Conservation (phyloP, 2,329 filamentous ascomycete species). For the Talaromyces sp. region DNA sequence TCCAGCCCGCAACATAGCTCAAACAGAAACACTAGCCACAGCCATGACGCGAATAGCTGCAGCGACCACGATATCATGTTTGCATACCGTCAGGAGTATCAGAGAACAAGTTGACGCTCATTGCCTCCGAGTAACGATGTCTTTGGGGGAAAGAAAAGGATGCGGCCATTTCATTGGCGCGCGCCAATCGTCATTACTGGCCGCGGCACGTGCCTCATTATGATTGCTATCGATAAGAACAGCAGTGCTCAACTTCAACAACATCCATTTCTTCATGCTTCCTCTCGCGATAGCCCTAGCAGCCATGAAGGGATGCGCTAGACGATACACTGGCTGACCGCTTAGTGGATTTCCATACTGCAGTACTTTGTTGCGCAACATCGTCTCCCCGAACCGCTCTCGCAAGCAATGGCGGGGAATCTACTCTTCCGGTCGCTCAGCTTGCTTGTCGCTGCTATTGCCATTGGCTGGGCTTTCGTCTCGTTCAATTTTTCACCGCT, state of each 20-base stretch:
- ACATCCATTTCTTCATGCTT: neutral
- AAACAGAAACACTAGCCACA: neutral
- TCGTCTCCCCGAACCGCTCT: neutral
- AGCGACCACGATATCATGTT: neutral
- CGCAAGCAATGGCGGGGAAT: neutral
- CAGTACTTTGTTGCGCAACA: neutral
- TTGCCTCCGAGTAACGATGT: neutral
- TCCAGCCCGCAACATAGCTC: neutral
- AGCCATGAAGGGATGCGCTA: neutral
- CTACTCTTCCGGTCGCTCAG: slow-evolving; percentile 1
- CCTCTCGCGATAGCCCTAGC: neutral
- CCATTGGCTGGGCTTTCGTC: neutral
- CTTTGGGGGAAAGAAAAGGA: neutral
- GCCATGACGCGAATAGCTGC: neutral
- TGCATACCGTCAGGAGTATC: neutral
- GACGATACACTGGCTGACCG: neutral
- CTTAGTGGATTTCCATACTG: neutral
- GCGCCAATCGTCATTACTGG: slow-evolving; percentile 4
- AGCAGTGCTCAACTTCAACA: neutral
- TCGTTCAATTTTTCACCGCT: neutral
- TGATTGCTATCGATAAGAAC: neutral
- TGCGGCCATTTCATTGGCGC: neutral
- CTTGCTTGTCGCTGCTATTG: slow-evolving; percentile 6
- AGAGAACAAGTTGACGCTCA: neutral
- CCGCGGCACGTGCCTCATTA: neutral